Evolutionary conservation across 768 basidiomycete genomes (phyloP), one percentile per base, ranked within the genome.

Genomic region (Phlebiopsis flavidoalba): DNA sequence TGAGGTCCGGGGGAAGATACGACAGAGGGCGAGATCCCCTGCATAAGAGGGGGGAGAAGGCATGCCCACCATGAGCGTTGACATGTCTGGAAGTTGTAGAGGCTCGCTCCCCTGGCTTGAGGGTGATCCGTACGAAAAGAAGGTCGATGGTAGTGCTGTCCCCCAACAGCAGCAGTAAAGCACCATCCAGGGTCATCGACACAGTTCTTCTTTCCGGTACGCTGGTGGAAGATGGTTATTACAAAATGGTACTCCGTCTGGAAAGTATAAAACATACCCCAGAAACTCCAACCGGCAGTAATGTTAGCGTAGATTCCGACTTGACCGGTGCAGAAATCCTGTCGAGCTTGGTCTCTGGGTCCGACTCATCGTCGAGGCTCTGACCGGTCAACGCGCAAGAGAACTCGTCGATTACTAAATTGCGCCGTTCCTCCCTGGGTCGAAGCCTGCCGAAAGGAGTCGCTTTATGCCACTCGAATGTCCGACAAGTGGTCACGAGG

Each of bases 251-350:
- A 50, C n/a, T 10, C 26, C 26, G 26, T 31, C 26, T 31, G 47
- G 50, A 60, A 49, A 48, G 35, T n/a, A 57, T 37, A 22, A 12
- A 11, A 52, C 53, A 17, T 37, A 87, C 87, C 79, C 87, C 88
- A 89, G 69, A 89, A 89, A 37, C 74, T 72, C 84, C 86, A 89
- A 0, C 89, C 87, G 1, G 84, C 80, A 17, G 83, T 79, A 36
- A 71, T 71, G 59, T 79, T 81, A 2, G 78, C 65, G 64, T 88
- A 91, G 0, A 79, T 78, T 21, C 79, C 76, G 76, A 85, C 76
- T 65, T 89, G 88, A 2, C 75, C 79, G 1, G 73, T 73, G 65
- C 87, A 86, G 65, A 88, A 89, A 3, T 77, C 69, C 57, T 71
- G 74, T 33, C 77, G 74, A 17, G 83, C 80, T 5, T 68, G 70